Conservation (phyloP, 2,329 filamentous ascomycete genomes). For the Teratosphaeria epicoccoides region DNA sequence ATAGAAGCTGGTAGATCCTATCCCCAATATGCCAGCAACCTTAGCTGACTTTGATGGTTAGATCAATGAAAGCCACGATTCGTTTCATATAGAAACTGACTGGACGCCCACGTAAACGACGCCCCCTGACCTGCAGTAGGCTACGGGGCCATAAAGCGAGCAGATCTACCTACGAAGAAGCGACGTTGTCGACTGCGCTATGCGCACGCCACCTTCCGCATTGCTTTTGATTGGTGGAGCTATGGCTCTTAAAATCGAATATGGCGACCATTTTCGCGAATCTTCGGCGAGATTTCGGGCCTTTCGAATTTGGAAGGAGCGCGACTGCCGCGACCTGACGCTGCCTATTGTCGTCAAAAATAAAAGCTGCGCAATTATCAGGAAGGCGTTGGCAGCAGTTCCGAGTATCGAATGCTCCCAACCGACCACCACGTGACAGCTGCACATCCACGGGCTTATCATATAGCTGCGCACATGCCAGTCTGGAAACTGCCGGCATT, state of each 20-base stretch:
- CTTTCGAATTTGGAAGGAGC: neutral
- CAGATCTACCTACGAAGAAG: too few relatives aligned
- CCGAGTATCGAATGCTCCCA: neutral
- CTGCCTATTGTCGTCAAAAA: too few relatives aligned
- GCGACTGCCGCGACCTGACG: neutral
- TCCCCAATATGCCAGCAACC: too few relatives aligned
- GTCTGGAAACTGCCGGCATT: neutral
- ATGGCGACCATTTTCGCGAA: neutral
- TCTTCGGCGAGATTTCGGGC: neutral
- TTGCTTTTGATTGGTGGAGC: neutral
- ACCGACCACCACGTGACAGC: neutral
- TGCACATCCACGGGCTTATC: neutral
- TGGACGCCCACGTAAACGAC: too few relatives aligned
- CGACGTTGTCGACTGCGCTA: too few relatives aligned
- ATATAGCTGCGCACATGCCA: neutral
- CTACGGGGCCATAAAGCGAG: too few relatives aligned
- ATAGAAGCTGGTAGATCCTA: too few relatives aligned
- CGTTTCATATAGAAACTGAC: too few relatives aligned
- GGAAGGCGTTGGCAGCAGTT: neutral
- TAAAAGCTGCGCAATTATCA: neutral
- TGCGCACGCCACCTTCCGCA: too few relatives aligned
- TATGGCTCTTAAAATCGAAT: neutral
- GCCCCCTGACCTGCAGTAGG: too few relatives aligned
- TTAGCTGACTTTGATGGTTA: too few relatives aligned
- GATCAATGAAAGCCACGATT: too few relatives aligned